A percentile compares a stretch with the other conserved stretches of the same genome.
Conservation (phyloP, 2,329 filamentous ascomycete genomes). For the Penicillium thymicola region DNA sequence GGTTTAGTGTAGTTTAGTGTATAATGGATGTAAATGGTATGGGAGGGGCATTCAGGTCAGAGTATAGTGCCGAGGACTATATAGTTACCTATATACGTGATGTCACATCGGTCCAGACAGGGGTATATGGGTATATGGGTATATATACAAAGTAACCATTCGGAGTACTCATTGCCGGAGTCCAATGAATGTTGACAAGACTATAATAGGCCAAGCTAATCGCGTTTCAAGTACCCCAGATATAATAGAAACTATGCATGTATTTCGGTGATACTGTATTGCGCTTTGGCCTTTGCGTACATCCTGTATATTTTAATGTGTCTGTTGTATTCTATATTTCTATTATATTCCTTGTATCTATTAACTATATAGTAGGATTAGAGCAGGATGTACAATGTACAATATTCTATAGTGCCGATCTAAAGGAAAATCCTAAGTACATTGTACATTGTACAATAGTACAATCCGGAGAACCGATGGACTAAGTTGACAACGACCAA, state of each 20-base stretch:
- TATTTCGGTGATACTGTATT: background rate
- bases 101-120: background rate
- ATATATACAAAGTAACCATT: background rate
- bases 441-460: background rate
- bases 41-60: background rate
- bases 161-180: background rate
- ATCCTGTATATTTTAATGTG: background rate
- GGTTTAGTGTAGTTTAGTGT: background rate
- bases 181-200: background rate
- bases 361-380: background rate
- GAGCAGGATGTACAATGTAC: background rate
- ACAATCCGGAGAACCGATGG: background rate
- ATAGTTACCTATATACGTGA: background rate
- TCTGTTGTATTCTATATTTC: no score
- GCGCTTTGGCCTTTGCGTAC: no score
- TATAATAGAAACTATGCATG: background rate
- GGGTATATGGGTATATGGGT: no score
- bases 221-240: background rate
- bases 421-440: conserved; percentile 1
- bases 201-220: background rate
- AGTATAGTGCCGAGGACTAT: background rate
- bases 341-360: no score
- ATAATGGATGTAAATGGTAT: background rate
- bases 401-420: conserved; percentile 1
- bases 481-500: background rate